Base-by-base conservation (phyloP, 1,284 basidiomycete species). In the Ceratobasidium sp. region DNA sequence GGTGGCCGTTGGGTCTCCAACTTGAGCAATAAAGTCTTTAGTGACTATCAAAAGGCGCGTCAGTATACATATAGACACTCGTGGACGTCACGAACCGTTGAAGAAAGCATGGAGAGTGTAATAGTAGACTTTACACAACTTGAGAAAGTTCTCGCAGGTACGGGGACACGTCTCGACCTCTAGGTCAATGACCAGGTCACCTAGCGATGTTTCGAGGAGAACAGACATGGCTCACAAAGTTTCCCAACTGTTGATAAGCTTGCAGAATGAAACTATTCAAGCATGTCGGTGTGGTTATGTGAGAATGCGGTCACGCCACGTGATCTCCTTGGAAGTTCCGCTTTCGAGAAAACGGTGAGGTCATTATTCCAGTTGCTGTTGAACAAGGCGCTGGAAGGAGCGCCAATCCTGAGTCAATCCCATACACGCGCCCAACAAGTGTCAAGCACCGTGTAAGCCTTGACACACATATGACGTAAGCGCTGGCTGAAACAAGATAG, bases 71-170 rank as follows among this genome's bases (percentile, higher is more conserved):
- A 33, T 13, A 71, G 51, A 15, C 39, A 51, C 42, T 40, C 40
- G 28, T 39, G 69, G 55, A 15, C 3, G 51, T 85, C 92, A 77
- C 80, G 26, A 13, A 77, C 96, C 95, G 86, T 98, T 98, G 89
- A 98, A 98, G 88, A 99, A 99, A 0, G 96, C 95, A 84, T 96
- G 95, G 81, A 98, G 87, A 84, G 96, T 97, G 88, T 98, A 99
- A 85, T 97, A 97, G 85, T 98, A 98, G 80, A 95, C 89, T 87
- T 97, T 97, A 87, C 97, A 98, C 75, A 99, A 89, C 85, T 99
- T 99, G 80, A 99, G 90, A 84, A 99, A 99, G 89, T 99, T 99
- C 85, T 95, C 91, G 86, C 94, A 96, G 49, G 93, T 95, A 84
- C 90, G 92, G 0, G 97, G 97, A 84, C 97, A 98, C 56, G 88